Conservation (phyloP, 345 rosid genomes). For the Syzygium jambos region DNA sequence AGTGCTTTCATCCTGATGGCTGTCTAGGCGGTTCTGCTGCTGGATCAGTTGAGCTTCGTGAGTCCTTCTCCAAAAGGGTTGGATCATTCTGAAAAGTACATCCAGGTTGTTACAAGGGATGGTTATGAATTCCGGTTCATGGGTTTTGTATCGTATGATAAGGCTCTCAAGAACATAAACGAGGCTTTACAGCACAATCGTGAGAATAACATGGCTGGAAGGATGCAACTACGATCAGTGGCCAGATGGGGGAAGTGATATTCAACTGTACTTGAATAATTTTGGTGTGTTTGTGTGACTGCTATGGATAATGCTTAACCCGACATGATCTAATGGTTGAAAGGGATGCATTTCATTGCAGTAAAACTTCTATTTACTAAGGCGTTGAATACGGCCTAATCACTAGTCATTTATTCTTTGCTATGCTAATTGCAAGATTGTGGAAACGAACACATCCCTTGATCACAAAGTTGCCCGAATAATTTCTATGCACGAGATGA, state of each 20-base stretch:
- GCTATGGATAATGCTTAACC: background rate
- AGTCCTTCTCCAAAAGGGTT: background rate
- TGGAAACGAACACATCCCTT: background rate
- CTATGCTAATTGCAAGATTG: background rate
- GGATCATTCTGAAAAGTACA: background rate
- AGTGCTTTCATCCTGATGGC: background rate
- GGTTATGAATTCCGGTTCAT: background rate
- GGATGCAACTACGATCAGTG: background rate
- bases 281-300: background rate
- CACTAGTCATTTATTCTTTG: no score
- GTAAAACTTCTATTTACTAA: background rate
- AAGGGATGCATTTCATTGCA: background rate
- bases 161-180: background rate
- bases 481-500: background rate
- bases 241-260: background rate
- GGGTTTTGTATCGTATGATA: background rate
- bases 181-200: background rate
- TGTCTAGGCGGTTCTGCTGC: background rate
- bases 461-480: background rate
- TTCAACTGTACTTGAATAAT: background rate
- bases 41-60: background rate
- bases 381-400: no score
- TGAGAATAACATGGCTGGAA: background rate
- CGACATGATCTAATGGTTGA: background rate
- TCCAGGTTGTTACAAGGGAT: background rate